phyloP scores from a whole-genome alignment of 345 rosid species.

The Carallia brachiata region DNA sequence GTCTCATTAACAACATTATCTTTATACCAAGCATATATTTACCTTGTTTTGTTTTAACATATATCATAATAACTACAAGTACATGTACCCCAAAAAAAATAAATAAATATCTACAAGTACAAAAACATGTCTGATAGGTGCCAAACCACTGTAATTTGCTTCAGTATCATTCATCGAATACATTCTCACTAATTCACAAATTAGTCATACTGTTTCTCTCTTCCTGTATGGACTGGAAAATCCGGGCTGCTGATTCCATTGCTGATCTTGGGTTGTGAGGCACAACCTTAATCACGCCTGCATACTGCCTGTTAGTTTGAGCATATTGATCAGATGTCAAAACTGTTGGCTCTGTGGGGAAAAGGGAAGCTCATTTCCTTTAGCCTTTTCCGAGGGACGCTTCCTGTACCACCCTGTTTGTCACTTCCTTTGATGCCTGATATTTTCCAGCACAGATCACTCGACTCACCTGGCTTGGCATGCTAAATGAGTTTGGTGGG shows the following conservation, averaged over 20 bases:
- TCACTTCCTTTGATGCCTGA: slow-evolving; percentile 56
- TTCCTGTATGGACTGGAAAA: slow-evolving; percentile 30
- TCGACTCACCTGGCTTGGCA: slow-evolving; percentile 52
- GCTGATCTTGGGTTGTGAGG: slow-evolving; percentile 35
- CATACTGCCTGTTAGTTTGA: slow-evolving; percentile 6
- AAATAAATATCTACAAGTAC: neutral
- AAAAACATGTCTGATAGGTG: neutral
- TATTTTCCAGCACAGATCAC: slow-evolving; percentile 31
- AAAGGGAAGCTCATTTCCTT: slow-evolving; percentile 55
- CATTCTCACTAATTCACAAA: slow-evolving; percentile 1
- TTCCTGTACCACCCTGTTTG: slow-evolving; percentile 58
- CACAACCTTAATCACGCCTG: slow-evolving; percentile 23
- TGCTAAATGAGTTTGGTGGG: slow-evolving; percentile 36
- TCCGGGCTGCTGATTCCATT: slow-evolving; percentile 33
- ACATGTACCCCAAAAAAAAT: neutral
- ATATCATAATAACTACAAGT: neutral
- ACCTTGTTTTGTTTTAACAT: neutral
- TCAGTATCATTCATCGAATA: neutral
- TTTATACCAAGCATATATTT: slow-evolving; percentile 4
- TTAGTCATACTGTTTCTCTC: slow-evolving; percentile 24
- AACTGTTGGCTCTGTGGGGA: slow-evolving; percentile 30
- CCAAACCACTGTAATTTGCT: no score
- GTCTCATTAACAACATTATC: neutral
- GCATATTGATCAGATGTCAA: slow-evolving; percentile 26
- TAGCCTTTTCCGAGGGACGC: slow-evolving; percentile 49